Percentiles rank a stretch among this genome's conserved stretches.
Evolutionary conservation across 2,329 filamentous ascomycete species (phyloP).

Genomic region (Trichothecium roseum): DNA sequence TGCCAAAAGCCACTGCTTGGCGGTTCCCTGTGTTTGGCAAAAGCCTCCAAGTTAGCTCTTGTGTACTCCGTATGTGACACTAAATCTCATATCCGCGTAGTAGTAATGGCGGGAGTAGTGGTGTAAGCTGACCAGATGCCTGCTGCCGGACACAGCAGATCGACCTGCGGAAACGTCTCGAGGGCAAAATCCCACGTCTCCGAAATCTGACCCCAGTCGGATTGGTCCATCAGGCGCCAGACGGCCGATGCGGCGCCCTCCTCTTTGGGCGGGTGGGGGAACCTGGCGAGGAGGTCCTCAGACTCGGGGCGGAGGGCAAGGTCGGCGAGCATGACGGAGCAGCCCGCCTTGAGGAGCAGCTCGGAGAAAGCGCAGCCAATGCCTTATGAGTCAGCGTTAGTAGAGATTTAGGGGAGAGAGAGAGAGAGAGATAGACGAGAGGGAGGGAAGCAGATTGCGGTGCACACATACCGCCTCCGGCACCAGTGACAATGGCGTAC

Average conservation of each 20-base stretch:
- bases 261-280: slow-evolving; percentile 3
- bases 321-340: slow-evolving; percentile 15
- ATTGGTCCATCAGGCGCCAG: slow-evolving; percentile 16
- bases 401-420: too few species aligned
- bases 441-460: neutral
- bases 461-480: slow-evolving; percentile 3
- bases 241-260: slow-evolving; percentile 1
- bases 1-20: slow-evolving; percentile 16
- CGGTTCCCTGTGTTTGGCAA: slow-evolving; percentile 9
- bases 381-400: too few species aligned
- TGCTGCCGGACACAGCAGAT: slow-evolving; percentile 53
- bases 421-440: too few species aligned
- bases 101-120: too few species aligned
- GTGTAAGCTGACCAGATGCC: slow-evolving; percentile 27
- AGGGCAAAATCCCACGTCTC: slow-evolving; percentile 22
- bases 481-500: slow-evolving; percentile 8
- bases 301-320: slow-evolving; percentile 12
- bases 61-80: too few species aligned
- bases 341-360: slow-evolving; percentile 12
- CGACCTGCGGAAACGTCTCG: slow-evolving; percentile 38
- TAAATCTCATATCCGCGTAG: too few species aligned
- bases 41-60: too few species aligned
- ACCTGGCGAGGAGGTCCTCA: slow-evolving; percentile 8
- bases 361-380: slow-evolving; percentile 12
- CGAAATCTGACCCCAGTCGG: slow-evolving; percentile 14